Evolutionary conservation across 1,284 basidiomycete species (phyloP), one percentile per base, ranked within the genome.

Genomic region (Leucoagaricus sp.): DNA sequence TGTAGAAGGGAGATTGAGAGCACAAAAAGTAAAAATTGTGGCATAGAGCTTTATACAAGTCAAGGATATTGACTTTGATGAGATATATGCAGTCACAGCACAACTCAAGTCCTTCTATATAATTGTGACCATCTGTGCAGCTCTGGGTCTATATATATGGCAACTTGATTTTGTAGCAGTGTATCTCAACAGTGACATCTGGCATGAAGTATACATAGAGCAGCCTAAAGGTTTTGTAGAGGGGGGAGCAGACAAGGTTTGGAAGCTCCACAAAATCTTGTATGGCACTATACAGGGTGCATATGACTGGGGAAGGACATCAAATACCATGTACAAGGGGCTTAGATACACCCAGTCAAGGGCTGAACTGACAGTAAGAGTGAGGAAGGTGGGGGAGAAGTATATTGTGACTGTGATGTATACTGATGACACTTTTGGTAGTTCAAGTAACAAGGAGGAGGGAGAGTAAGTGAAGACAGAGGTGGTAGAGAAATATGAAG

Each of bases 101-200:
- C 13, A 49, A 19, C 45, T 50, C 1, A 40, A 57, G 21, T 46
- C 40, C 3, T 47, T 60, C 3, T 31, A 64, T 42, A 50, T 19
- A 67, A 76, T 58, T 75, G 58, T 74, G 9, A 66, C 70, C 0
- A 52, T 74, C 6, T 67, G 69, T 15, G 68, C 67, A 0, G 49
- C 64, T 1, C 45, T n/a, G 40, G 70, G 19, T 61, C 71, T 38
- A 69, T 67, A 60, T 57, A 70, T 15, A 58, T 78, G 12, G 59
- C 69, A n/a, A 69, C 2, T n/a, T n/a, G n/a, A n/a, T n/a, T n/a
- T n/a, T n/a, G n/a, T n/a, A n/a, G n/a, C n/a, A n/a, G n/a, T n/a
- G n/a, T n/a, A n/a, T n/a, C n/a, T n/a, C n/a, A n/a, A n/a, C n/a
- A n/a, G n/a, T n/a, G n/a, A n/a, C n/a, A n/a, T n/a, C n/a, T n/a